phyloP scores from a whole-genome alignment of 1,284 basidiomycete genomes.

The Neonothopanus nambi region DNA sequence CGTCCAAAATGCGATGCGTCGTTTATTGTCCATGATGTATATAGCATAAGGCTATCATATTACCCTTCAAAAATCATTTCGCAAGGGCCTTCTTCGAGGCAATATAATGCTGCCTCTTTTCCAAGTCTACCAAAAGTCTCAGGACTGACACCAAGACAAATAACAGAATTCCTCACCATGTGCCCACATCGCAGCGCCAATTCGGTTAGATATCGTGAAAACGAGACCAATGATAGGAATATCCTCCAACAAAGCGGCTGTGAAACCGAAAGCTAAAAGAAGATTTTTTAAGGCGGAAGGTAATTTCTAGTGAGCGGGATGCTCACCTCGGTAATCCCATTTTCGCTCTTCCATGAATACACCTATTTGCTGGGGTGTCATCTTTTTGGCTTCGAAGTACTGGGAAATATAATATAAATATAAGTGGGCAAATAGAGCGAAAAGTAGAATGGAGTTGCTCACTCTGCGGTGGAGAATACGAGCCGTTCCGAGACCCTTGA shows the following conservation, averaged over 20 bases:
- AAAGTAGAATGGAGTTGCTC: conserved; percentile 21
- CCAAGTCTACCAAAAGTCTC: conserved; percentile 51
- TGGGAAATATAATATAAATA: conserved; percentile 24
- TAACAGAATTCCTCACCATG: conserved; percentile 50
- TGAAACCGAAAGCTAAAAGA: conserved; percentile 74
- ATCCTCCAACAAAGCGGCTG: conserved; percentile 74
- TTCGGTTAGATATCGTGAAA: conserved; percentile 82
- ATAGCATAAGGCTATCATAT: too few species aligned
- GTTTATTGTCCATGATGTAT: too few species aligned
- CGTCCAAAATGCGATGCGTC: too few species aligned
- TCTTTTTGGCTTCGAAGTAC: conserved; percentile 84
- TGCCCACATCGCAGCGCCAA: conserved; percentile 92
- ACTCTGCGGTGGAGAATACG: conserved; percentile 71
- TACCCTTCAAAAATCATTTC: too few species aligned
- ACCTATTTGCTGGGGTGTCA: conserved; percentile 67
- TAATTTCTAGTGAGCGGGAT: not conserved
- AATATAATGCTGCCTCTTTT: conserved; percentile 77
- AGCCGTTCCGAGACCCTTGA: conserved; percentile 71
- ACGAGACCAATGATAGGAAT: conserved; percentile 77
- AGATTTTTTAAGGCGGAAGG: not conserved
- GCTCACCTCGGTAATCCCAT: conserved; percentile 78
- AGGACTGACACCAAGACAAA: not conserved
- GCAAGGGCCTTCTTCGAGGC: conserved; percentile 23
- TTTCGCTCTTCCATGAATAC: conserved; percentile 85
- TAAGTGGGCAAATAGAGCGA: conserved; percentile 8